Percentiles rank a stretch among this genome's conserved stretches.
These are phyloP conservation scores for Balansia obtecta DNA, from an alignment of 2,329 filamentous ascomycete genomes.

Conservation along the genomic window DNA sequence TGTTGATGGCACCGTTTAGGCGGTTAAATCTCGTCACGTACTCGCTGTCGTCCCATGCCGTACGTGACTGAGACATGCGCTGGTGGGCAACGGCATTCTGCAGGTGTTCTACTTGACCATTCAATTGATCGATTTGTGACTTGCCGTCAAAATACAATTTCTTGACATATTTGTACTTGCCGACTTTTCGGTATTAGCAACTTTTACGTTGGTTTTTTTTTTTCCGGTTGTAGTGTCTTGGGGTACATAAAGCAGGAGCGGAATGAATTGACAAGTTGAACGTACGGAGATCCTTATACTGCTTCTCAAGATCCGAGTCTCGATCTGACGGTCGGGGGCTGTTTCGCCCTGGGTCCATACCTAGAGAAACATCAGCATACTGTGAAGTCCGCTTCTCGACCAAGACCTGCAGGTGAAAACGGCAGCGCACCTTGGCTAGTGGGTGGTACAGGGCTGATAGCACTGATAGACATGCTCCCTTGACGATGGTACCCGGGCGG, in stretches of 20 bases:
- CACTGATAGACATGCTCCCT: conserved; percentile 30
- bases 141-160: conserved; percentile 95
- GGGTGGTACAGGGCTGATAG: conserved; percentile 30
- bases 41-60: conserved; percentile 88
- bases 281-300: conserved; percentile 45
- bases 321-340: conserved; percentile 43
- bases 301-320: conserved; percentile 37
- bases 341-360: conserved; percentile 35
- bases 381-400: conserved; percentile 26
- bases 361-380: conserved; percentile 29
- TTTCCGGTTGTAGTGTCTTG: too few relatives aligned
- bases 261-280: conserved; percentile 7
- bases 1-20: conserved; percentile 86
- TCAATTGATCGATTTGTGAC: conserved; percentile 78
- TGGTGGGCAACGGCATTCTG: conserved; percentile 98
- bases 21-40: conserved; percentile 82
- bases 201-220: too few relatives aligned
- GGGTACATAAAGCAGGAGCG: neutral
- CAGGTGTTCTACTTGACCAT: conserved; percentile 78
- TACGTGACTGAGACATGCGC: conserved; percentile 85
- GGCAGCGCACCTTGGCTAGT: conserved; percentile 16
- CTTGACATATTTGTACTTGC: conserved; percentile 97
- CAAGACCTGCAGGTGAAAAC: conserved; percentile 27
- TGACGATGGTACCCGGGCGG: conserved; percentile 42
- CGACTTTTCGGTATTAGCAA: conserved; percentile 41